A percentile compares a stretch with the other conserved stretches of the same genome.
phyloP scores from a whole-genome alignment of 345 rosid genomes.

The Syzygium aromaticum region DNA sequence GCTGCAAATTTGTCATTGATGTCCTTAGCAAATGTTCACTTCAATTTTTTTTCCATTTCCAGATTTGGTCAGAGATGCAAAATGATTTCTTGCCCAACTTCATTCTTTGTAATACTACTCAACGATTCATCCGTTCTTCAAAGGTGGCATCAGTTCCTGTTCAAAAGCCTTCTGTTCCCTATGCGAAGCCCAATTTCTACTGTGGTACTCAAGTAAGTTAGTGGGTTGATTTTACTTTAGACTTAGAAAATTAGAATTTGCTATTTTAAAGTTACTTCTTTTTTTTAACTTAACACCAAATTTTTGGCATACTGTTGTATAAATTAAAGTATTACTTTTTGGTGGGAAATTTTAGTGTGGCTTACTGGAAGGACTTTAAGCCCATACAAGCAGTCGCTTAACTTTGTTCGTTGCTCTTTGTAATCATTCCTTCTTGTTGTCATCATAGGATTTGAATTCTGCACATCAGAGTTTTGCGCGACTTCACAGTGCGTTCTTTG shows the following conservation, averaged over 20 bases:
- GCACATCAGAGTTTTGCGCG: constrained; percentile 98
- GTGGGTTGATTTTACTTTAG: neutral
- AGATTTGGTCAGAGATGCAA: constrained; percentile 99
- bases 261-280: neutral
- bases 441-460: constrained; percentile 75
- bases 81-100: constrained; percentile 95
- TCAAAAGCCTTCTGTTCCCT: constrained; percentile 90
- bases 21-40: neutral
- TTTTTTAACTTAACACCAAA: neutral
- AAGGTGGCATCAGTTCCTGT: constrained; percentile 60
- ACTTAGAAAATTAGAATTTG: neutral
- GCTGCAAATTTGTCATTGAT: neutral
- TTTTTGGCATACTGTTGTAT: neutral
- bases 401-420: neutral
- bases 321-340: neutral
- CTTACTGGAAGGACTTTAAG: neutral
- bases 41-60: constrained; percentile 6
- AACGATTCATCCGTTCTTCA: constrained; percentile 81
- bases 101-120: constrained; percentile 95
- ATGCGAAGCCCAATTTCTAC: constrained; percentile 85
- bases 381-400: neutral
- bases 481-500: constrained; percentile 86
- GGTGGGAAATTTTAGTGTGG: neutral
- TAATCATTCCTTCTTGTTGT: neutral
- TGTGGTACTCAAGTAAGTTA: constrained; percentile 90